Percentiles rank a stretch among this genome's conserved stretches.
Evolutionary conservation across 2,329 filamentous ascomycete genomes (phyloP).

Genomic region (Penicillium sp.): DNA sequence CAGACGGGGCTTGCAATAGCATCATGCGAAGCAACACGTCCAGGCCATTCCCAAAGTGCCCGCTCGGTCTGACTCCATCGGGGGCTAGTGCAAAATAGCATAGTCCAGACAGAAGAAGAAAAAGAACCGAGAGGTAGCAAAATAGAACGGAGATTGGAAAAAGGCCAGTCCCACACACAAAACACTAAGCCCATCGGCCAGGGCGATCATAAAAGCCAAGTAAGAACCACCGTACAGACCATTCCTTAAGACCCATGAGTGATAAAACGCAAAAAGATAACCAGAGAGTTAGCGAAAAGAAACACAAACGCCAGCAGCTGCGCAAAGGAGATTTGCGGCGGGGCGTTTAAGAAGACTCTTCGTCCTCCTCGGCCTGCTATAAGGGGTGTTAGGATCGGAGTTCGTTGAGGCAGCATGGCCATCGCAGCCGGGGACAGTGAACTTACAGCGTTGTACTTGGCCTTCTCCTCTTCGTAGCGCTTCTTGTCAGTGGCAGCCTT

Average conservation of each 20-base stretch:
- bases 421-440: conserved; percentile 23
- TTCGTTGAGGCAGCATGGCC: not conserved
- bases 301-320: conserved; percentile 46
- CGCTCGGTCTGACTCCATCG: not conserved
- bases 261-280: conserved; percentile 35
- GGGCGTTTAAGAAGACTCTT: conserved; percentile 50
- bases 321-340: conserved; percentile 29
- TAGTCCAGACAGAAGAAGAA: not conserved
- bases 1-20: not conserved
- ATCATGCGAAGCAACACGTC: conserved; percentile 3
- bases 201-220: conserved; percentile 35
- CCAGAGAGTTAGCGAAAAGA: conserved; percentile 40
- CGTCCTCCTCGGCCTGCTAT: conserved; percentile 63
- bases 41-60: not conserved
- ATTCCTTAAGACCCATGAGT: conserved; percentile 36
- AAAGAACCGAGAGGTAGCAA: not conserved
- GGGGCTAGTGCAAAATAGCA: not conserved
- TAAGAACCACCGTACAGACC: conserved; percentile 42
- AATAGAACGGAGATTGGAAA: not conserved
- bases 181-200: conserved; percentile 19
- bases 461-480: conserved; percentile 98
- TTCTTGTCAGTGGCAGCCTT: conserved; percentile 99
- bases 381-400: conserved; percentile 16
- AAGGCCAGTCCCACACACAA: conserved; percentile 2
- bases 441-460: conserved; percentile 79